Conservation (phyloP, 805 yeast genomes). For the Phaffomyces antillensis region DNA sequence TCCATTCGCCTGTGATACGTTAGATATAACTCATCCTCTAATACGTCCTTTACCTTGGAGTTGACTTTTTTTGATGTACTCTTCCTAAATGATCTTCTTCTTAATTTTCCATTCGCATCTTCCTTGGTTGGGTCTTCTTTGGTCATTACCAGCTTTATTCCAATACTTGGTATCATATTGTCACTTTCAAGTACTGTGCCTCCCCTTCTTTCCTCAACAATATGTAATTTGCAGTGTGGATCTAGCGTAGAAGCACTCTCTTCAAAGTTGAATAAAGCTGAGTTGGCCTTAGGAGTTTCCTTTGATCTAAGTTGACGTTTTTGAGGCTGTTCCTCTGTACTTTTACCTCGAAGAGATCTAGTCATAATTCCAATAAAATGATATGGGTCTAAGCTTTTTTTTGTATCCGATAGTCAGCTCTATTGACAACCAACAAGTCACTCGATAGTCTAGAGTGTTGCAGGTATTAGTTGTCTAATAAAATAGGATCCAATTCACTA, state of each 20-base stretch:
- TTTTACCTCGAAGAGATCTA: not conserved
- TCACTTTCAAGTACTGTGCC: constrained; percentile 1
- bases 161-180: not conserved
- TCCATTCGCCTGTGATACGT: constrained; percentile 52
- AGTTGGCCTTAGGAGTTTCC: constrained; percentile 12
- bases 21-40: constrained; percentile 35
- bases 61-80: constrained; percentile 10
- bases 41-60: constrained; percentile 30
- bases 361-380: not conserved
- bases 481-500: too few relatives aligned
- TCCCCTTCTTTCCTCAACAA: constrained; percentile 4
- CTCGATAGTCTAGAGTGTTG: too few relatives aligned
- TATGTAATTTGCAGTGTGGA: constrained; percentile 6
- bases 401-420: too few relatives aligned
- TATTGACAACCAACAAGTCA: too few relatives aligned
- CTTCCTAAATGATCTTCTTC: constrained; percentile 8
- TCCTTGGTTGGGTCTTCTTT: not conserved
- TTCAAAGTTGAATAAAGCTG: constrained; percentile 22
- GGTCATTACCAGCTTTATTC: constrained; percentile 4
- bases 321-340: not conserved
- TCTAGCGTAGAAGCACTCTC: constrained; percentile 15
- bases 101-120: not conserved
- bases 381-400: too few relatives aligned
- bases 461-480: too few relatives aligned
- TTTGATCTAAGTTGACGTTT: constrained; percentile 15